Evolutionary conservation across 495 filamentous ascomycete species (phyloP), one percentile per base, ranked within the genome.

Genomic region (Astrothelium subdiscretum): DNA sequence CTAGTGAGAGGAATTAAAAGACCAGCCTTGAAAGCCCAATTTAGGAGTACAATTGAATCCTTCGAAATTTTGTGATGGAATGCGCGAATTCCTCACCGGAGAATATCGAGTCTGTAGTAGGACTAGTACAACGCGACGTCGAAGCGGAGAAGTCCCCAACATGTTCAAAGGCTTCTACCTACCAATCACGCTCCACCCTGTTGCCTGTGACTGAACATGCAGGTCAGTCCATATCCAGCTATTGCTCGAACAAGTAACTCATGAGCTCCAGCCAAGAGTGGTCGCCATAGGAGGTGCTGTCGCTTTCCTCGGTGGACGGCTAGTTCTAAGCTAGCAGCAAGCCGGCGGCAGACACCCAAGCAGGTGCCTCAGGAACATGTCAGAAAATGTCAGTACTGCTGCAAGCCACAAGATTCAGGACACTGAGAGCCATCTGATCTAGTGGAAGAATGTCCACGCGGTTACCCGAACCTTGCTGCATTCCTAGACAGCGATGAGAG

Each of bases 401-500:
- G 35, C 35, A 38, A 38, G 35, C 35, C 15, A 38, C 35, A 38
- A 38, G 15, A 38, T 38, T 38, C 35, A 38, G 35, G 35, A 38
- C n/a, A n/a, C n/a, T n/a, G n/a, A n/a, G n/a, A n/a, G n/a, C n/a
- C n/a, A n/a, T n/a, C n/a, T n/a, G n/a, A n/a, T n/a, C n/a, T 20
- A n/a, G 48, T n/a, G 12, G 8, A 54, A 24, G 20, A 27, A 15
- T 27, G 12, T 10, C 48, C 48, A 3, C n/a, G 24, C 3, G 68
- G 68, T 12, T 73, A 72, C 57, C 68, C 68, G 1, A 67, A 63
- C 43, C 35, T 72, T 3, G 67, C 63, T 10, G 63, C 70, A 3
- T 73, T 73, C 60, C 51, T 70, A 6, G 70, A 73, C 60, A 72
- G 70, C 57, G 65, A 72, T 63, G 71, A 73, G 57, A 66, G 60